Base-by-base conservation (phyloP, 257 asterid species). In the Ligustrum vulgare region DNA sequence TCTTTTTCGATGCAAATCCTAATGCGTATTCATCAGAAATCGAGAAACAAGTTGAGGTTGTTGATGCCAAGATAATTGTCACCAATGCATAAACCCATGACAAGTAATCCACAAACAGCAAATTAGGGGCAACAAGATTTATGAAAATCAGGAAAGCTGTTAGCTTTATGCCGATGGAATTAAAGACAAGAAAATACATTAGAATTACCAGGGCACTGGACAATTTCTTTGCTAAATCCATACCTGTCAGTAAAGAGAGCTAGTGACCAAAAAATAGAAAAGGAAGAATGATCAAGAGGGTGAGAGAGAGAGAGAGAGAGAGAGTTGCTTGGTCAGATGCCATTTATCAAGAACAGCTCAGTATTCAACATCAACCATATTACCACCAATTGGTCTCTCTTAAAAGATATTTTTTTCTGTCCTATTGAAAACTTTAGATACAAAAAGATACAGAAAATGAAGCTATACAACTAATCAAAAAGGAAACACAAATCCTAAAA, bases 191-290 rank as follows among this genome's bases (percentile, higher is more conserved):
- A 74, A 32, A 54, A 77, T 70, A 72, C 33, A 68, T 34, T 79
- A 71, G 39, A 77, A 77, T 85, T 91, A 94, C 98, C 96, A 43
- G 97, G 97, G 87, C 93, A 92, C 79, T 94, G 97, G 33, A 94
- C 96, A 72, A 91, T 83, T 87, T 88, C 95, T 80, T 81, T 83
- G 83, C 96, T 92, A 84, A 94, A 92, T 68, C 98, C 98, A 79
- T 89, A 92, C 91, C 98, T 94, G 89, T 62, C 72, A 78, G 58
- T 71, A 80, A 86, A 78, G 78, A 43, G 67, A 78, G 77, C 72
- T 70, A 75, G 72, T 75, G 69, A 51, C 83, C 64, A 89, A 80
- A 76, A 64, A 34, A 56, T 56, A 56, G 64, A 56, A 13, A 20
- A n/a, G 35, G 28, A 18, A 67, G 23, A 39, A 35, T 31, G 22